A percentile compares a stretch with the other conserved stretches of the same genome.
Evolutionary conservation across 805 yeast species (phyloP).

Genomic region (Saturnispora ahearnii): DNA sequence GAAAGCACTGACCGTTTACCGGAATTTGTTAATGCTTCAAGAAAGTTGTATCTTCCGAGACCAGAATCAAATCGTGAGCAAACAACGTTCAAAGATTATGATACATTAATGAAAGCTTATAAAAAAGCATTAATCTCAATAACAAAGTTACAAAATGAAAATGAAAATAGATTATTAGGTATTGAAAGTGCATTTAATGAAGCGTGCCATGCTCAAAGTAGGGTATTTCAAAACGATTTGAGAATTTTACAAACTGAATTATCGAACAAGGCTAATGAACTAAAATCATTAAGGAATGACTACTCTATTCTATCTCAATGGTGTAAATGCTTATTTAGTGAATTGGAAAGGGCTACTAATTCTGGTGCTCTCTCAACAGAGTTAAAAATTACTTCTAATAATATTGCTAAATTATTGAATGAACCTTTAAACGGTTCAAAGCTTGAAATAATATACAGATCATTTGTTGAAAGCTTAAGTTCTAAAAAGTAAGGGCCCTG

Average conservation of each 20-base stretch:
- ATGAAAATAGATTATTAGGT: neutral
- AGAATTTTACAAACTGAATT: neutral
- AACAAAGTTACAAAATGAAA: neutral
- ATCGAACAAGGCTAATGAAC: neutral
- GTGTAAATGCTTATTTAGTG: slow-evolving; percentile 4
- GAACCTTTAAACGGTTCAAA: neutral
- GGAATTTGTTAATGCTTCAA: neutral
- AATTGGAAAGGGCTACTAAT: slow-evolving; percentile 2
- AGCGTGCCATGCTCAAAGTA: neutral
- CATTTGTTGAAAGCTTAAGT: slow-evolving; percentile 3
- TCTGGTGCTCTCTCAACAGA: neutral
- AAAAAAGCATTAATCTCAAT: neutral
- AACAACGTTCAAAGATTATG: neutral
- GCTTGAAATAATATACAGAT: slow-evolving; percentile 1
- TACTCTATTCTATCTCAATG: slow-evolving; percentile 1
- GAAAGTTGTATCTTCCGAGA: neutral
- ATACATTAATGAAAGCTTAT: neutral
- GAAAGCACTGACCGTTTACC: neutral
- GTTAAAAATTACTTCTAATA: neutral
- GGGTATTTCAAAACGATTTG: neutral
- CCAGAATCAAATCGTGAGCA: neutral
- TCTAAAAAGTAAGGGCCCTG: neutral
- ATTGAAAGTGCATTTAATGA: neutral
- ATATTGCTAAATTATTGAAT: slow-evolving; percentile 1
- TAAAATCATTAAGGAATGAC: neutral